Conservation (phyloP, 345 rosid species). For the Eucalyptus brandiana region DNA sequence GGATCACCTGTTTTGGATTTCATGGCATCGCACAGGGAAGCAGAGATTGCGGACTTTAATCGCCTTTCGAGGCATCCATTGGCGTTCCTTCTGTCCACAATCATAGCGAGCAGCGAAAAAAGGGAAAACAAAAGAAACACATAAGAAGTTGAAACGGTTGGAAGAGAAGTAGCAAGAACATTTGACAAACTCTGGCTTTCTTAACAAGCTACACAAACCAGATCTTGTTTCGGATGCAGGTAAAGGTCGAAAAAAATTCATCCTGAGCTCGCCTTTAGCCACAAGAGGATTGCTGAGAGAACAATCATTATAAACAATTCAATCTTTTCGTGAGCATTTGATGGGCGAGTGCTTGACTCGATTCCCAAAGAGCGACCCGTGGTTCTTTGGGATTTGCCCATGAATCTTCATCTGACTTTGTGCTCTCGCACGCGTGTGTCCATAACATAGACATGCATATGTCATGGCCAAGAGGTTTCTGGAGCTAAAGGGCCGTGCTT, state of each 20-base stretch:
- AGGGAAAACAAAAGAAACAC: background rate
- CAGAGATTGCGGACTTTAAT: conserved; percentile 50
- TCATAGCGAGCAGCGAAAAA: background rate
- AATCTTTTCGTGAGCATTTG: background rate
- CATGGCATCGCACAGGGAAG: conserved; percentile 77
- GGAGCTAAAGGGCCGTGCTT: no score
- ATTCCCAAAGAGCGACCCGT: background rate
- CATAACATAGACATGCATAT: background rate
- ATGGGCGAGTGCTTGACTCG: background rate
- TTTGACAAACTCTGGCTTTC: background rate
- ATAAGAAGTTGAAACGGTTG: background rate
- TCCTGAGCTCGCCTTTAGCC: no score
- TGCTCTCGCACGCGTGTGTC: background rate
- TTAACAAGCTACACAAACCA: background rate
- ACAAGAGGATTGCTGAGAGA: no score
- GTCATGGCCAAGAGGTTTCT: no score
- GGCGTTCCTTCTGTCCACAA: conserved; percentile 16
- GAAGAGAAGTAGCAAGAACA: background rate
- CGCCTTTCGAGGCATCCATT: conserved; percentile 54
- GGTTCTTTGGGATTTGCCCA: background rate
- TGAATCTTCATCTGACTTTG: background rate
- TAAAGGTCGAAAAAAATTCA: background rate
- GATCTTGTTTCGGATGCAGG: background rate
- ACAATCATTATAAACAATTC: background rate
- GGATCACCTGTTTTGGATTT: conserved; percentile 57